Percentiles rank a stretch among this genome's conserved stretches.
Conservation (phyloP, 176 grass and related monocot species). For the bread wheat (Triticum aestivum) region IWGSC_CS_RefSeq_v2.1 NC_057799.1:254399388-254399887, state of each 20-base stretch:
- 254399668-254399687: not conserved
- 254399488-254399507: not conserved
- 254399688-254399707: not conserved
- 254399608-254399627: not conserved
- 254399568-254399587: not conserved
- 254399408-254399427: conserved; percentile 69
- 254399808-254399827: not conserved
- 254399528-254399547: not conserved
- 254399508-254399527: conserved; percentile 5
- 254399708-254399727: not conserved
- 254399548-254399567: conserved; percentile 9
- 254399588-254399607: conserved; percentile 4
- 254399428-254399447: conserved; percentile 39
- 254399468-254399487: conserved; percentile 17
- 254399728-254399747: conserved; percentile 20
- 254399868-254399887: not conserved
- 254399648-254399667: not conserved
- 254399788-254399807: not conserved
- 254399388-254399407: conserved; percentile 96
- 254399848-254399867: not conserved
- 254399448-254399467: conserved; percentile 36
- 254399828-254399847: not conserved
- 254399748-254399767: not conserved
- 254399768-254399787: not conserved
- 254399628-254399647: conserved; percentile 6